A percentile compares a stretch with the other conserved stretches of the same genome.
Evolutionary conservation across 495 filamentous ascomycete species (phyloP).

Genomic region (Neurospora sp.): DNA sequence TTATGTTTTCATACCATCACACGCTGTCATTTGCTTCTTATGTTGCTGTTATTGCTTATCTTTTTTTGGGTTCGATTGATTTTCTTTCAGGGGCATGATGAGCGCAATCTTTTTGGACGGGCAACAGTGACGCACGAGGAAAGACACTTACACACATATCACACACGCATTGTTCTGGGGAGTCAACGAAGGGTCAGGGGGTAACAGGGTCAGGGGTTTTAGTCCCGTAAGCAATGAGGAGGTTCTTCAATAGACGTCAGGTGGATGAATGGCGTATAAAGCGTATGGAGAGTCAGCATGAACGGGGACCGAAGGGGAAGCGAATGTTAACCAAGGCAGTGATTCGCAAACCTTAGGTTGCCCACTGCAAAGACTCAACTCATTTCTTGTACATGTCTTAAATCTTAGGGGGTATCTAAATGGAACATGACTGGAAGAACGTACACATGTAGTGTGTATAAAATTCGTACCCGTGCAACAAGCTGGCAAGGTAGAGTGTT

Average conservation of each 20-base stretch:
- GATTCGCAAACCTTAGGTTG: not conserved
- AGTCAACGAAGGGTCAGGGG: not conserved
- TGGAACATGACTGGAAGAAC: not conserved
- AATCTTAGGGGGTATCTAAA: slow-evolving; percentile 15
- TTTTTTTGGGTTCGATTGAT: not conserved
- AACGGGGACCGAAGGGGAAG: not conserved
- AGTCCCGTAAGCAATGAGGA: not conserved
- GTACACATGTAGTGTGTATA: not conserved
- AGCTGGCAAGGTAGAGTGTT: not conserved
- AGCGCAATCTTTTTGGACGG: not conserved
- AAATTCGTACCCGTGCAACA: not conserved
- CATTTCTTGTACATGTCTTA: slow-evolving; percentile 17
- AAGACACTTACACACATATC: not conserved
- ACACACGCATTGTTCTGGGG: not conserved
- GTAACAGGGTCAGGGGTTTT: not conserved
- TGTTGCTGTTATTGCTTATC: not conserved
- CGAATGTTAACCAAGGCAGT: too few relatives aligned
- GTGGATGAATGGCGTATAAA: slow-evolving; percentile 1
- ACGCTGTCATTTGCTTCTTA: not conserved
- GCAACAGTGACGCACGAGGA: not conserved
- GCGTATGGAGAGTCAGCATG: not conserved
- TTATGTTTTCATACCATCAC: not conserved
- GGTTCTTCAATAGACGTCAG: not conserved
- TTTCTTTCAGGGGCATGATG: not conserved
- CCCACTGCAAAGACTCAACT: not conserved